Evolutionary conservation across 148 eudicot species (phyloP), one percentile per base, ranked within the genome.

Genomic region (Agrostemma githago): DNA sequence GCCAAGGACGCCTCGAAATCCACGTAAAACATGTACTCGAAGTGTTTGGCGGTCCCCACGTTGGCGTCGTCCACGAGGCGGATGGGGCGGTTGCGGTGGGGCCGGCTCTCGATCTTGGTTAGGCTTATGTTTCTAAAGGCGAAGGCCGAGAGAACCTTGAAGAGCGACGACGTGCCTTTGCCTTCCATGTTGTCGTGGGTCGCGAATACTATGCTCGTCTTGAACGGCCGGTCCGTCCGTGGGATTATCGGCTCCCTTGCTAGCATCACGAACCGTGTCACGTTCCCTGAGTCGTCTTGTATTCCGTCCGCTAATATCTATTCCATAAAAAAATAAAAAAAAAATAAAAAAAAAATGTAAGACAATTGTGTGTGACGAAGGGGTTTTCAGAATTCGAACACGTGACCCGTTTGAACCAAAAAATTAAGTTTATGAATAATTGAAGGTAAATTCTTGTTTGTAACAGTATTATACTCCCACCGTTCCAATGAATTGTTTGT

Each of bases 1-100:
- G 97, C 98, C 93, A 94, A 82, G 0, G 98, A 94, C 1, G 98
- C 98, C 78, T 91, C 96, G 20, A 94, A 94, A 69, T 94, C 98
- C 2, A 94, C 90, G 17, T 94, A 94, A 56, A 88, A 94, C 88
- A 94, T 82, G 89, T 94, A 94, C 89, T 94, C 98, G 69, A 94
- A 94, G 43, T 94, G 96, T 84, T 91, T 94, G 0, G 97, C 93
- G 0, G 98, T 94, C 5, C 97, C 98, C 2, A 84, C 90, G 40
- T 92, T 90, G 17, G 86, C 89, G 40, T 92, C 98, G 60, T 87
- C 96, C 0, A 95, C 97, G 1, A 95, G 75, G 62, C 93, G 66
- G 5, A 92, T 90, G 40, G 98, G 98, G 5, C 89, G 65, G 77
- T 88, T 86, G 21, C 98, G 85, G 80, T 92, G 98, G 0, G 98